Evolutionary conservation across 352 stramenopile species (phyloP).

Genomic region (Phytophthora fragariaefolia): DNA sequence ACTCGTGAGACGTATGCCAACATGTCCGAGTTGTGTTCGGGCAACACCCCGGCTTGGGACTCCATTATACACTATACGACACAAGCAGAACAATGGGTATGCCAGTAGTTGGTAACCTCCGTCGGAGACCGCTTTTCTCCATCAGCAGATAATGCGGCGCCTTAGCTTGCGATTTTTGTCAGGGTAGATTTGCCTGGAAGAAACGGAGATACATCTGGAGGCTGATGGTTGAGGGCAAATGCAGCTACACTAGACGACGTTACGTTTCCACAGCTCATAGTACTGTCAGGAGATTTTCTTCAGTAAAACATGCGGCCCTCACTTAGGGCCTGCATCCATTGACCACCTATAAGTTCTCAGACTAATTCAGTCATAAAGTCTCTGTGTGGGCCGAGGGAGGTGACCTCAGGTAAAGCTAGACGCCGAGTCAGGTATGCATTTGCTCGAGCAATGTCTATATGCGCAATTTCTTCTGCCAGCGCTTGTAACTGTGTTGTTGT

Average conservation of each 20-base stretch:
- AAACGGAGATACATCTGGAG: not conserved
- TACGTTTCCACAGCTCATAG: no score
- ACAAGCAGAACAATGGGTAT: constrained; percentile 5
- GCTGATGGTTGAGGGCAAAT: no score
- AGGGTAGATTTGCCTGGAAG: not conserved
- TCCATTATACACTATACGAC: not conserved
- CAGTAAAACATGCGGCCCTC: constrained; percentile 7
- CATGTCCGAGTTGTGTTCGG: constrained; percentile 5
- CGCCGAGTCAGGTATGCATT: constrained; percentile 14
- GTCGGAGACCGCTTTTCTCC: not conserved
- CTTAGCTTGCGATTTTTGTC: not conserved
- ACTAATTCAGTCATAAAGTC: constrained; percentile 9
- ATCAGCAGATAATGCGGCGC: constrained; percentile 5
- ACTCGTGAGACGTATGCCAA: constrained; percentile 12
- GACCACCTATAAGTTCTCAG: constrained; percentile 5
- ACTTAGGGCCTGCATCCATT: constrained; percentile 5
- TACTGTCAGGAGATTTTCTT: not conserved
- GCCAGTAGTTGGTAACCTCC: not conserved
- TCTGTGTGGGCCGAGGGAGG: not conserved
- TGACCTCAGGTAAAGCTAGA: not conserved
- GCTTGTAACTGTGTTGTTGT: constrained; percentile 30
- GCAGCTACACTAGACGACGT: not conserved
- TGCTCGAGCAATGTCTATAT: constrained; percentile 15
- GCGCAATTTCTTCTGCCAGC: constrained; percentile 38
- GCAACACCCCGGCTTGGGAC: not conserved